phyloP scores from a whole-genome alignment of 306 rosid species.

The Hippophae tibetana region DNA sequence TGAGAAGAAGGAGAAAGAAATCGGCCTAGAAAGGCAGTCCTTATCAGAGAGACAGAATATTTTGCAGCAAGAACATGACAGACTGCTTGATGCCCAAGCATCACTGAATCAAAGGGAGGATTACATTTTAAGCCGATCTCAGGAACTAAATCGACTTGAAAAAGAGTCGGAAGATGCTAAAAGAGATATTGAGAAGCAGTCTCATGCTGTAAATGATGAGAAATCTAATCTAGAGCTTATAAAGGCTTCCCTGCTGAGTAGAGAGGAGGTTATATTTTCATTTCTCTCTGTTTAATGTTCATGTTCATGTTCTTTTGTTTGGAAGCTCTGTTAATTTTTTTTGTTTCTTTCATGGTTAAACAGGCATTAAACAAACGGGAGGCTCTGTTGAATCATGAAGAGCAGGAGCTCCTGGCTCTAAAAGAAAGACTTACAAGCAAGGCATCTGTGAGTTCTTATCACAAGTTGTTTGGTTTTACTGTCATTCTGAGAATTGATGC shows the following conservation, averaged over 20 bases:
- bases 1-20: slow-evolving; percentile 77
- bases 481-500: background rate
- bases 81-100: slow-evolving; percentile 72
- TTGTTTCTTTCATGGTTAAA: slow-evolving; percentile 18
- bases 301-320: slow-evolving; percentile 10
- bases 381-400: slow-evolving; percentile 50
- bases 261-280: slow-evolving; percentile 53
- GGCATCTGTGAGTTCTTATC: slow-evolving; percentile 55
- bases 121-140: slow-evolving; percentile 47
- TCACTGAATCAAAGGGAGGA: slow-evolving; percentile 77
- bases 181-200: slow-evolving; percentile 43
- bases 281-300: slow-evolving; percentile 3
- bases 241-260: slow-evolving; percentile 44
- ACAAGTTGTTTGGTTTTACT: background rate
- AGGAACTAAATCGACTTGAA: slow-evolving; percentile 59
- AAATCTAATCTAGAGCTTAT: slow-evolving; percentile 49
- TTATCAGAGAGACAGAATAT: slow-evolving; percentile 71
- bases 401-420: slow-evolving; percentile 53
- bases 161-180: slow-evolving; percentile 61
- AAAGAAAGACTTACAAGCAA: slow-evolving; percentile 52
- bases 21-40: slow-evolving; percentile 66
- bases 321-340: slow-evolving; percentile 14
- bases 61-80: slow-evolving; percentile 77
- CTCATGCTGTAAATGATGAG: slow-evolving; percentile 42
- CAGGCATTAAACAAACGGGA: slow-evolving; percentile 55